Conservation (phyloP, 345 rosid species). For the Moricandia moricandioides region DNA sequence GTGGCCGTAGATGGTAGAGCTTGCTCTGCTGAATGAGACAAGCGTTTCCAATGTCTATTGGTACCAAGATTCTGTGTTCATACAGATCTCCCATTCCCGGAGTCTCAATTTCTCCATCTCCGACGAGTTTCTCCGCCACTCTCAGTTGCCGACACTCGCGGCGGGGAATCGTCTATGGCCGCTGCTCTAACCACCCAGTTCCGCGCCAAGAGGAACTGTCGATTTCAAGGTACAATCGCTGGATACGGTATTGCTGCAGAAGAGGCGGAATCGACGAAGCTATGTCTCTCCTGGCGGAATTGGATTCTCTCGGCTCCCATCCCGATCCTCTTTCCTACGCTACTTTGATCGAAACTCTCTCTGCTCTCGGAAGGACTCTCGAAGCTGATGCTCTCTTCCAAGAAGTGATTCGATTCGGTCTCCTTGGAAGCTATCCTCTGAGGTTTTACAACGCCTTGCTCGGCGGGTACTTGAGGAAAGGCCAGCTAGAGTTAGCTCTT, state of each 20-base stretch:
- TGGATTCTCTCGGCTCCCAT: conserved; percentile 49
- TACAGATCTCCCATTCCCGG: not conserved
- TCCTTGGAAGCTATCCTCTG: conserved; percentile 34
- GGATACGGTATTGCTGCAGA: conserved; percentile 47
- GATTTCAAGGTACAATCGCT: conserved; percentile 37
- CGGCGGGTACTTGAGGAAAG: conserved; percentile 55
- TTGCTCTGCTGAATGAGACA: no score
- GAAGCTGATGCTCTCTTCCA: conserved; percentile 66
- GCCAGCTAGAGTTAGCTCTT: conserved; percentile 46
- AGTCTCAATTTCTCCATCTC: conserved; percentile 7
- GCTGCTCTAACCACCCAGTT: not conserved
- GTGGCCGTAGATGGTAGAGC: no score
- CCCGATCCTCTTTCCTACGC: conserved; percentile 45
- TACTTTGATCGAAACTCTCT: conserved; percentile 47
- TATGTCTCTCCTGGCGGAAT: conserved; percentile 47
- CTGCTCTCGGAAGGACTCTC: conserved; percentile 49
- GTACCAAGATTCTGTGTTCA: not conserved
- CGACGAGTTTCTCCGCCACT: not conserved
- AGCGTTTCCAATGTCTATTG: not conserved
- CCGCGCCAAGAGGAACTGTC: conserved; percentile 32
- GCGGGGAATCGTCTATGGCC: not conserved
- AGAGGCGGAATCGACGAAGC: conserved; percentile 49
- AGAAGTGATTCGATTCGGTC: conserved; percentile 42
- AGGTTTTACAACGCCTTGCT: conserved; percentile 49
- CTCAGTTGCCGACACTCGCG: not conserved